Evolutionary conservation across 2,329 filamentous ascomycete species (phyloP), one percentile per base, ranked within the genome.

Genomic region (Beauveria caledonica): DNA sequence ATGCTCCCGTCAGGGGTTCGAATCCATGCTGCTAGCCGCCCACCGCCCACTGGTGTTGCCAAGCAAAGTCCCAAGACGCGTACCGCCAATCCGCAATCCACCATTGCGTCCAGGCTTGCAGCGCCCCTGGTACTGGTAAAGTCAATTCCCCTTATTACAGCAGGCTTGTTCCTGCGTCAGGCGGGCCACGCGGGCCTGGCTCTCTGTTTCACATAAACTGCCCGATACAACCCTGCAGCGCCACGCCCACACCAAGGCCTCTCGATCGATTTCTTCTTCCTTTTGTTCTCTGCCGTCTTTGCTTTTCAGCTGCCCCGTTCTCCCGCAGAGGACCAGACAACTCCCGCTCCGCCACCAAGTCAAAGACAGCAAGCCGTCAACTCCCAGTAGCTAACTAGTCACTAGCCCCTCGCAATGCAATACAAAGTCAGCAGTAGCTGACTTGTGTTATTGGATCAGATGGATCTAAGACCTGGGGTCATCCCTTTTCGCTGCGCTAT

Each of bases 161-260:
- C 48, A 44, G 56, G 39, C 23, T n/a, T 51, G 54, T 45, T 51
- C 44, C 19, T 49, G 50, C 48, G 56, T 42, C 58, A 60, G 58
- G 39, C 58, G 48, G 40, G 58, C 50, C 46, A 51, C 36, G 46
- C 58, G 50, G 45, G 58, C 58, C 58, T 40, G 39, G 27, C 25
- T 36, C 17, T 25, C 23, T 54, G 58, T 60, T 60, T 60, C 58
- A 60, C 58, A 27, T 59, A 59, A 59, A 59, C 48, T 33, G 19
- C 10, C 56, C 56, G 56, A 59, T 59, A 27, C 48, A 52, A 51
- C 56, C 45, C 46, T 48, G 56, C 56, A 50, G 15, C 19, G 46
- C 48, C 48, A 19, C 25, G 46, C 23, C 39, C 25, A 25, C 46
- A 25, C 9, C 27, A 45, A 8, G 36, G 46, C 33, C 45, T 19